These are phyloP conservation scores for Arctium lappa DNA, from an alignment of 129 eudicot species.

Conservation along the genomic window DNA sequence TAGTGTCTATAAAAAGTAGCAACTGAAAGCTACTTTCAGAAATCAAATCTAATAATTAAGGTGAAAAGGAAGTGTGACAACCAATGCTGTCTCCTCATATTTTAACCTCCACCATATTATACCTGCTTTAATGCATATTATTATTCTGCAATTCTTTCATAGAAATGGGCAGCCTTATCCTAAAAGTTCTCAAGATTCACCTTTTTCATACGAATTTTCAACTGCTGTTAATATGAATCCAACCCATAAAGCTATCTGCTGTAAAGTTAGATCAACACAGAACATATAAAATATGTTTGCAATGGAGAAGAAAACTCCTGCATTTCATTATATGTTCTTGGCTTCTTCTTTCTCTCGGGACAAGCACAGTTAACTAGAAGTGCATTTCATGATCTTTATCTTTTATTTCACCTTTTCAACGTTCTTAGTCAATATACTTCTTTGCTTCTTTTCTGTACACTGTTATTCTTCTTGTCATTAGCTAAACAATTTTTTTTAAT, in stretches of 20 bases:
- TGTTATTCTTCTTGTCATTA: background rate
- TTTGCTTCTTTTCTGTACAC: background rate
- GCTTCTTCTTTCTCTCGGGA: background rate
- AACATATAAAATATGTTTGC: background rate
- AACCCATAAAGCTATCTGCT: background rate
- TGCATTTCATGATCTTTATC: background rate
- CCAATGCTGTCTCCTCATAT: background rate
- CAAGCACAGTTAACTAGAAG: background rate
- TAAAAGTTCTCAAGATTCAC: constrained; percentile 8
- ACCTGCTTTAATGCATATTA: background rate
- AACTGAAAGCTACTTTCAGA: background rate
- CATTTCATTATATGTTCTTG: background rate
- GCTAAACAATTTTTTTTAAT: background rate
- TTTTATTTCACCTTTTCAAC: background rate
- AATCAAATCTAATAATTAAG: background rate
- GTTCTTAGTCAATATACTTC: background rate
- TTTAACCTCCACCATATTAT: background rate
- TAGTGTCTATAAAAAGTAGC: background rate
- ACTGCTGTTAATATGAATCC: background rate
- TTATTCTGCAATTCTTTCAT: constrained; percentile 1
- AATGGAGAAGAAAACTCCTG: background rate
- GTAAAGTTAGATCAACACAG: background rate
- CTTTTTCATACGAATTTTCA: background rate
- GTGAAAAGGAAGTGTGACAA: constrained; percentile 2
- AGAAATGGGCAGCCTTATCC: constrained; percentile 3